These are phyloP conservation scores for Blastocrithidia nonstop DNA, from an alignment of 208 protist genomes.

Conservation along the genomic window DNA sequence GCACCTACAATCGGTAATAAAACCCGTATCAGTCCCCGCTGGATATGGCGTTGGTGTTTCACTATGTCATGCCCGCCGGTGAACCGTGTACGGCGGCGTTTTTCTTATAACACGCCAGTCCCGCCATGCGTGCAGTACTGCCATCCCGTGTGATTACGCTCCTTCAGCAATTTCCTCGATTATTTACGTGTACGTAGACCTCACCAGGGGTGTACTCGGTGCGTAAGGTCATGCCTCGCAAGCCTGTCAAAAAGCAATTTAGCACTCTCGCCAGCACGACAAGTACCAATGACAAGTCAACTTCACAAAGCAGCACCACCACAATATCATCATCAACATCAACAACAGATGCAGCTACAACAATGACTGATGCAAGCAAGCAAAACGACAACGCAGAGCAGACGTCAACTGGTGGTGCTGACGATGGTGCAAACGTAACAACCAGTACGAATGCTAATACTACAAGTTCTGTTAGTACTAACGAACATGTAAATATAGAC, in stretches of 20 bases:
- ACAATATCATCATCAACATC: background rate
- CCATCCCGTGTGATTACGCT: conserved; percentile 52
- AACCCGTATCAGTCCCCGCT: conserved; percentile 55
- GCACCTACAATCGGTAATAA: conserved; percentile 25
- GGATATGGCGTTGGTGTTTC: conserved; percentile 60
- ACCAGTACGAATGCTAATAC: background rate
- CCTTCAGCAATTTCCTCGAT: conserved; percentile 44
- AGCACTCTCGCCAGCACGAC: too few relatives aligned
- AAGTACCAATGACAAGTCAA: background rate
- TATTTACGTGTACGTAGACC: conserved; percentile 64
- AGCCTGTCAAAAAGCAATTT: conserved; percentile 5
- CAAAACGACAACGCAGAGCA: background rate
- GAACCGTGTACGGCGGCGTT: conserved; percentile 39
- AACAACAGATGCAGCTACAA: background rate
- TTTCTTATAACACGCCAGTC: conserved; percentile 54
- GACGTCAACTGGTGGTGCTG: background rate
- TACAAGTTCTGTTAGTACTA: background rate
- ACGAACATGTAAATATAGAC: background rate
- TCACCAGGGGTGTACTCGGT: conserved; percentile 57
- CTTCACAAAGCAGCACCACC: background rate
- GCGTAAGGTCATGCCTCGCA: conserved; percentile 32
- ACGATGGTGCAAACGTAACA: background rate
- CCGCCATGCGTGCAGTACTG: conserved; percentile 58
- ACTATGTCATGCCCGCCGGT: conserved; percentile 52
- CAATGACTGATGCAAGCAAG: background rate